Conservation (phyloP, 441 rosid genomes). For the Isatis lusitanica region DNA sequence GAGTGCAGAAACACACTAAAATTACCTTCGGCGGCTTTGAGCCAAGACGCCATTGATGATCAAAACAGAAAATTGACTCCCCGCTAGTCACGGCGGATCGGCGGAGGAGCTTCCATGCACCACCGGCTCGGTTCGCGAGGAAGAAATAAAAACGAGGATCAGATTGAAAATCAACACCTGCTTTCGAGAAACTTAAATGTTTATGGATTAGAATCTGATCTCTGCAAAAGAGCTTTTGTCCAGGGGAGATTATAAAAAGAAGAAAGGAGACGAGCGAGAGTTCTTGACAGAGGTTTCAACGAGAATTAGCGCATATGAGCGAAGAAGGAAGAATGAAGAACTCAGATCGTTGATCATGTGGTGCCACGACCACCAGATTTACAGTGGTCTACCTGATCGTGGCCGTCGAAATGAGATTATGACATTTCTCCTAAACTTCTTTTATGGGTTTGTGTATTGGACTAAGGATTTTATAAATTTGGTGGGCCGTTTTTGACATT, state of each 20-base stretch:
- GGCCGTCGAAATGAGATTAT: constrained; percentile 22
- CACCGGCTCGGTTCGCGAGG: constrained; percentile 9
- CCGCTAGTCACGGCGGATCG: constrained; percentile 41
- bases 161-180: neutral
- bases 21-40: constrained; percentile 97
- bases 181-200: constrained; percentile 4
- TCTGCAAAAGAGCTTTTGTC: neutral
- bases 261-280: neutral
- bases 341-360: constrained; percentile 38
- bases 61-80: constrained; percentile 23
- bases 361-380: constrained; percentile 13
- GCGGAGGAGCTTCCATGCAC: constrained; percentile 48
- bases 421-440: constrained; percentile 3
- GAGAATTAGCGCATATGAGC: constrained; percentile 2
- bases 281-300: constrained; percentile 12
- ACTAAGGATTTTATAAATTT: neutral
- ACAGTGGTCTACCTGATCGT: constrained; percentile 25
- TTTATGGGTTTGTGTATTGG: neutral
- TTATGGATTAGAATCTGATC: neutral
- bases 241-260: neutral
- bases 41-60: constrained; percentile 87
- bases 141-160: neutral
- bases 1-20: neutral
- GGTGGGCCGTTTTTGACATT: neutral
- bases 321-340: neutral